Conservation (phyloP, 495 filamentous ascomycete genomes). For the Barbatosphaeria neglecta region DNA sequence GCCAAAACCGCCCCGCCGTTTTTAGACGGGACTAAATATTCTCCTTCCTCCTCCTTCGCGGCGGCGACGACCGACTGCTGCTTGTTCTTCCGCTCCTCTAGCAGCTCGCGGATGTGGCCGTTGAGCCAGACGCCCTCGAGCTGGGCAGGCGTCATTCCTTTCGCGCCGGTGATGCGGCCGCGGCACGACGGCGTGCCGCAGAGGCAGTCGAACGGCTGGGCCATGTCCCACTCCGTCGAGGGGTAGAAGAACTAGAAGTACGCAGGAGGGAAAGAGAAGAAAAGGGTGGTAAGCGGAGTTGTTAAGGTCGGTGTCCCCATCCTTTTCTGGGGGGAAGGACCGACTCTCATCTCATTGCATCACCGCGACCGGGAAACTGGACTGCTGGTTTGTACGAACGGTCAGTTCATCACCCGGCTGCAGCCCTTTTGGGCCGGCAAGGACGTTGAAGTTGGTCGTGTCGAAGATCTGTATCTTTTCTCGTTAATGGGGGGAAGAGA, state of each 20-base stretch:
- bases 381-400: constrained; percentile 13
- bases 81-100: constrained; percentile 32
- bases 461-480: constrained; percentile 45
- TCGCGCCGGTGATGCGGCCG: constrained; percentile 42
- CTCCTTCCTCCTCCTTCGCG: not conserved
- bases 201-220: constrained; percentile 56
- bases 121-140: constrained; percentile 43
- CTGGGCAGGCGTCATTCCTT: constrained; percentile 33
- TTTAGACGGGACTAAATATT: not conserved
- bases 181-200: constrained; percentile 43
- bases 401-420: constrained; percentile 52
- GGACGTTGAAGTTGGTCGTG: constrained; percentile 49
- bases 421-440: constrained; percentile 46
- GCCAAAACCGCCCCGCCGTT: constrained; percentile 1
- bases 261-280: not conserved
- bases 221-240: constrained; percentile 65
- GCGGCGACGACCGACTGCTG: constrained; percentile 3
- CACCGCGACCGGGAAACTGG: constrained; percentile 4
- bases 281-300: not conserved
- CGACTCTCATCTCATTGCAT: no score
- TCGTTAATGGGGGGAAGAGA: not conserved
- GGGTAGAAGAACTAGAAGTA: constrained; percentile 57
- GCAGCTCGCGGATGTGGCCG: constrained; percentile 39
- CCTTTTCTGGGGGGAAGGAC: not conserved
- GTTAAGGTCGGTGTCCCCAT: not conserved